Conservation (phyloP, 2,329 filamentous ascomycete species). For the Ophiostoma ulmi region DNA sequence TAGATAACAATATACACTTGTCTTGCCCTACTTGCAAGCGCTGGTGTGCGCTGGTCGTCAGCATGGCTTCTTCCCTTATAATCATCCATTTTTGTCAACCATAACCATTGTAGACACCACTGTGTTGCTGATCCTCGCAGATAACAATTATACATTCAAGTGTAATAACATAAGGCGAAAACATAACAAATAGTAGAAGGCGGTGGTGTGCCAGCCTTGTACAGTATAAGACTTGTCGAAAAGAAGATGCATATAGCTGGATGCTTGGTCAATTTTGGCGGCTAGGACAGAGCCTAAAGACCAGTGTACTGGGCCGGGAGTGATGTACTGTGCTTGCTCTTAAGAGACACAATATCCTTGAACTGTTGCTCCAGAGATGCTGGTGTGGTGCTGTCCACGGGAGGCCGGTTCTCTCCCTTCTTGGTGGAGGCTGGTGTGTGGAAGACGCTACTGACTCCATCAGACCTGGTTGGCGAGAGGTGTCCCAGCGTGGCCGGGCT, state of each 20-base stretch:
- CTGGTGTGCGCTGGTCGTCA: background rate
- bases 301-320: slow-evolving; percentile 23
- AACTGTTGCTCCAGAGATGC: slow-evolving; percentile 33
- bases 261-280: background rate
- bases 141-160: background rate
- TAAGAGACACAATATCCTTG: slow-evolving; percentile 24
- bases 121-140: background rate
- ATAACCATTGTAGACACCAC: background rate
- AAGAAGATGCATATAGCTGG: background rate
- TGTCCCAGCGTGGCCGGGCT: slow-evolving; percentile 25
- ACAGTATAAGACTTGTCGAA: background rate
- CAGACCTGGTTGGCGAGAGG: slow-evolving; percentile 25
- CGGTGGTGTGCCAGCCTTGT: background rate
- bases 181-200: slow-evolving; percentile 11
- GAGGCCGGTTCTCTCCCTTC: slow-evolving; percentile 44
- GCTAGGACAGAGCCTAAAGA: background rate
- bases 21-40: background rate
- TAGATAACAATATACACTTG: slow-evolving; percentile 20
- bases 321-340: slow-evolving; percentile 24
- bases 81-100: background rate
- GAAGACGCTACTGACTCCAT: slow-evolving; percentile 26
- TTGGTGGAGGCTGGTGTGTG: slow-evolving; percentile 32
- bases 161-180: slow-evolving; percentile 9
- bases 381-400: slow-evolving; percentile 29
- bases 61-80: background rate